These are phyloP conservation scores for Cryptosporidium baileyi DNA, from an alignment of 169 alveolate species.

Conservation along the genomic window DNA sequence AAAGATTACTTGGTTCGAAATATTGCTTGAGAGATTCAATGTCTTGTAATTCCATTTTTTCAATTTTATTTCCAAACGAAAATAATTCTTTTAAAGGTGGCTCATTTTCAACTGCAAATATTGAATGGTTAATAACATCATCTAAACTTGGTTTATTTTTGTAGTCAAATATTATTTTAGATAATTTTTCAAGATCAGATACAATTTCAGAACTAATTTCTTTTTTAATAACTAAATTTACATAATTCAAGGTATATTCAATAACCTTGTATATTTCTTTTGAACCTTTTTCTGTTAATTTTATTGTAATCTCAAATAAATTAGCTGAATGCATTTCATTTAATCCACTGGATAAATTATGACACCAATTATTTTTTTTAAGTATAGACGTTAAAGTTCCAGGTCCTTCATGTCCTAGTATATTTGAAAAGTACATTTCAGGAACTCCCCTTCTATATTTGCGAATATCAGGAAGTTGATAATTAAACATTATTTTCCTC, in stretches of 20 bases:
- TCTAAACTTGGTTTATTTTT: conserved; percentile 41
- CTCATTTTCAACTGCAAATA: conserved; percentile 8
- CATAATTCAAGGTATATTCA: conserved; percentile 34
- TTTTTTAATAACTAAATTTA: conserved; percentile 7
- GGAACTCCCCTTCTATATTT: conserved; percentile 33
- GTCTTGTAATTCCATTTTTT: conserved; percentile 18
- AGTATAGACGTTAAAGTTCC: conserved; percentile 37
- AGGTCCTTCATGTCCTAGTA: conserved; percentile 46
- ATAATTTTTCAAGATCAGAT: conserved; percentile 21
- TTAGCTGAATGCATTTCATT: conserved; percentile 52
- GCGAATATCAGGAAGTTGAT: conserved; percentile 46
- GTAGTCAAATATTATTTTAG: conserved; percentile 35
- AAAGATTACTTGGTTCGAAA: conserved; percentile 15
- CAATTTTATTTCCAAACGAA: conserved; percentile 42
- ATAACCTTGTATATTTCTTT: conserved; percentile 15
- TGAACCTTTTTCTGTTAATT: conserved; percentile 33
- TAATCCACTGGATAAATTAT: conserved; percentile 25
- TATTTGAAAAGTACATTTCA: conserved; percentile 39
- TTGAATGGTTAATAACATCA: not conserved
- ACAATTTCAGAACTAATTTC: conserved; percentile 18
- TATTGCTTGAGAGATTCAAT: conserved; percentile 10
- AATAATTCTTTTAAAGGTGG: conserved; percentile 29
- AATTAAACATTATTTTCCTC: conserved; percentile 17
- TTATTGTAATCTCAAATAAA: conserved; percentile 34
- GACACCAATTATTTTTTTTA: conserved; percentile 15